phyloP scores from a whole-genome alignment of 129 eudicot genomes.

The Tagetes erecta region DNA sequence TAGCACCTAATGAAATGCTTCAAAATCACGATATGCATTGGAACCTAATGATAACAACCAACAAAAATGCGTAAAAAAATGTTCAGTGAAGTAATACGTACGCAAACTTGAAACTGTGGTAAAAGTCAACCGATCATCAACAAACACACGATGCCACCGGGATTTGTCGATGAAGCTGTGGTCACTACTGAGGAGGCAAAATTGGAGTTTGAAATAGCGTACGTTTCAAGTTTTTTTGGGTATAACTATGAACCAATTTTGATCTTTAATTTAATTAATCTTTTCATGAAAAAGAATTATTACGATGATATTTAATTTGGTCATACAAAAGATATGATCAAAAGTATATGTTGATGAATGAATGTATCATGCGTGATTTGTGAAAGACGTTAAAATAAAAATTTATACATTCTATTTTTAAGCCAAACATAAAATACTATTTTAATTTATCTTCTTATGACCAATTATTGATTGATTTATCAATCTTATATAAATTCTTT shows the following conservation, averaged over 20 bases:
- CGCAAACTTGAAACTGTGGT: conserved; percentile 24
- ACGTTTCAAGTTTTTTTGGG: neutral
- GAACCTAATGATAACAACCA: conserved; percentile 40
- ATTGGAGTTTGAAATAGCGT: conserved; percentile 26
- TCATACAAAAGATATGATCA: no score
- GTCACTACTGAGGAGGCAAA: neutral
- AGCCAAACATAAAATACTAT: no score
- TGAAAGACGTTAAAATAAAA: no score
- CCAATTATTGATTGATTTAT: no score
- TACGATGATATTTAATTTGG: no score
- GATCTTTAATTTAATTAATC: neutral
- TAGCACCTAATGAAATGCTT: conserved; percentile 38
- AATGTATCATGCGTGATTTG: no score
- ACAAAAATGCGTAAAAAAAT: neutral
- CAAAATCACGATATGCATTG: conserved; percentile 37
- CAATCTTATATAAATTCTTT: no score
- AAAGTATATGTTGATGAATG: no score
- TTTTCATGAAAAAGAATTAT: no score
- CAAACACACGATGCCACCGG: neutral
- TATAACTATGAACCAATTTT: no score
- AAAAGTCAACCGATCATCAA: conserved; percentile 14
- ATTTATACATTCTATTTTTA: no score
- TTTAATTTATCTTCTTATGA: no score
- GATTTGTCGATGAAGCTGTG: conserved; percentile 6
- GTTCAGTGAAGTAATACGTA: conserved; percentile 20